Percentiles rank a stretch among this genome's conserved stretches.
Evolutionary conservation across 2,329 filamentous ascomycete genomes (phyloP).

Genomic region (Sclerotinia minor): DNA sequence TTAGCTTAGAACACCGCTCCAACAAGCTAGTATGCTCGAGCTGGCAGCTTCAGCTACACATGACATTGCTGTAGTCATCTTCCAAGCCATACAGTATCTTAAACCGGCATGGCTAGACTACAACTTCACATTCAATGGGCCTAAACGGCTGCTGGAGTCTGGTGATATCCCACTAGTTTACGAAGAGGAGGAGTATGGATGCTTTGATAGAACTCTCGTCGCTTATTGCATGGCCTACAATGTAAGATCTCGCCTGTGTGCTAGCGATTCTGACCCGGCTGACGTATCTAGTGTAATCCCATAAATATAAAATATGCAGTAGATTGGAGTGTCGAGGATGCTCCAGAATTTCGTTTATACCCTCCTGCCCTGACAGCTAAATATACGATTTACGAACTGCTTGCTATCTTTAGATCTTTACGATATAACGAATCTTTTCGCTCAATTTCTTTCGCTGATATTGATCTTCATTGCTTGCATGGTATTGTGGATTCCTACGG

Average conservation of each 20-base stretch:
- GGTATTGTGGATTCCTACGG: conserved; percentile 60
- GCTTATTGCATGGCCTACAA: conserved; percentile 71
- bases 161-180: conserved; percentile 46
- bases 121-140: conserved; percentile 62
- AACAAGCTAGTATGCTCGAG: conserved; percentile 55
- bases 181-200: conserved; percentile 59
- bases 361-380: conserved; percentile 54
- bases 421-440: conserved; percentile 70
- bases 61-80: conserved; percentile 63
- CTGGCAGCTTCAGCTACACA: conserved; percentile 64
- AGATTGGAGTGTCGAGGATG: conserved; percentile 63
- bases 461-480: conserved; percentile 65
- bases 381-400: conserved; percentile 63
- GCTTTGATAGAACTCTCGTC: conserved; percentile 65
- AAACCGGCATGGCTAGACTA: conserved; percentile 66
- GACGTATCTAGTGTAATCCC: conserved; percentile 49
- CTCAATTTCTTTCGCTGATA: conserved; percentile 65
- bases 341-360: conserved; percentile 64
- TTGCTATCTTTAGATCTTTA: conserved; percentile 67
- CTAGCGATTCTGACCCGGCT: conserved; percentile 16
- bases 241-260: conserved; percentile 41
- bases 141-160: conserved; percentile 54
- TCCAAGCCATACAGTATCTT: conserved; percentile 61
- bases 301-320: conserved; percentile 65
- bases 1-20: conserved; percentile 49